These are phyloP conservation scores for Botryotinia calthae DNA, from an alignment of 2,329 filamentous ascomycete genomes.

Conservation along the genomic window DNA sequence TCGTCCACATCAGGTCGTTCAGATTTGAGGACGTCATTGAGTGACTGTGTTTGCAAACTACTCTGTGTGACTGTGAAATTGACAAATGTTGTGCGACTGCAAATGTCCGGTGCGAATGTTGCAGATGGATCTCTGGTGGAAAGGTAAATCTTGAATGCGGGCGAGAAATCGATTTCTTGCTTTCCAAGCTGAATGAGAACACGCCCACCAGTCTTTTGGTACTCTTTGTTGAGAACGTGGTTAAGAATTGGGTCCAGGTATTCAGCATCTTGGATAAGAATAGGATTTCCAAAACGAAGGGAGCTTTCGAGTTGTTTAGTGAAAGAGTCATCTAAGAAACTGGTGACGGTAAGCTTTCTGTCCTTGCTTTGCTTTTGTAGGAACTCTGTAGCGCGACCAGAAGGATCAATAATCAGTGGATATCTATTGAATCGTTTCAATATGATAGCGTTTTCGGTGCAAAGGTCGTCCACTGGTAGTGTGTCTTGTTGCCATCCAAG, in stretches of 20 bases:
- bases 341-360: constrained; percentile 89
- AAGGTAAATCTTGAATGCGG: constrained; percentile 90
- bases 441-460: constrained; percentile 97
- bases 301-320: constrained; percentile 97
- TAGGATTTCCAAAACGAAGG: constrained; percentile 94
- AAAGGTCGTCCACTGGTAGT: constrained; percentile 92
- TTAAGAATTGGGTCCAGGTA: constrained; percentile 96
- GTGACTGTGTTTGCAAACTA: constrained; percentile 94
- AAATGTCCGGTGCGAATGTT: constrained; percentile 92
- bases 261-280: constrained; percentile 97
- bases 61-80: constrained; percentile 99
- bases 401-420: constrained; percentile 96
- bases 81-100: constrained; percentile 97
- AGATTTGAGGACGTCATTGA: constrained; percentile 96
- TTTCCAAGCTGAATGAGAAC: constrained; percentile 97
- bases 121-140: constrained; percentile 96
- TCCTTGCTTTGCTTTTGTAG: constrained; percentile 92
- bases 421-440: constrained; percentile 98
- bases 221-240: constrained; percentile 98
- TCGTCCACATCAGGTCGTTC: constrained; percentile 97
- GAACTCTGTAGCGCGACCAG: constrained; percentile 91
- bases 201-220: constrained; percentile 96
- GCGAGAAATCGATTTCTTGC: constrained; percentile 98
- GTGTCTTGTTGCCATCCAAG: constrained; percentile 93
- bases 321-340: constrained; percentile 96